These are phyloP conservation scores for Alternaria alternata DNA, from an alignment of 2,329 filamentous ascomycete species.

Conservation along the genomic window DNA sequence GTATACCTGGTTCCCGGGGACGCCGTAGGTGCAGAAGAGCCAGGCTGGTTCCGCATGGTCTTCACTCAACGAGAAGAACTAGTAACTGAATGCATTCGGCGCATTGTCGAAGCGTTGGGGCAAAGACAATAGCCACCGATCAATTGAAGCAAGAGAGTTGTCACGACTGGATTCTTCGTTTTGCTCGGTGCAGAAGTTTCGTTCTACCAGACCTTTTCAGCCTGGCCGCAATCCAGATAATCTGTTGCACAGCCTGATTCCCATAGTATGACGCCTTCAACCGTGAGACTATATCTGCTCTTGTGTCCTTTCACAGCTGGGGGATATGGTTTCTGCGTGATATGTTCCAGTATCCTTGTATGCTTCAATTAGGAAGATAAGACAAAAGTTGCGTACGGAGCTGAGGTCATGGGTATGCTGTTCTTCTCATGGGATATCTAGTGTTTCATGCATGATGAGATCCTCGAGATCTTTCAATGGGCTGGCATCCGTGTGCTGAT, in stretches of 20 bases:
- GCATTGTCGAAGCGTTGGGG: background rate
- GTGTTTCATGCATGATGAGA: too few relatives aligned
- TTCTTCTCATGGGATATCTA: too few relatives aligned
- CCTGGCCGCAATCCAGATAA: background rate
- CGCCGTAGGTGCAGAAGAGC: background rate
- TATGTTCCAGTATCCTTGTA: background rate
- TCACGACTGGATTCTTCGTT: background rate
- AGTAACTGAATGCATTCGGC: background rate
- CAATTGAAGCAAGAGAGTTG: background rate
- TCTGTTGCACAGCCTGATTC: background rate
- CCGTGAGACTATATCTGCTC: background rate
- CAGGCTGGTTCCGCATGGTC: background rate
- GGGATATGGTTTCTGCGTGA: background rate
- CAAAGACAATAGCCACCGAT: background rate
- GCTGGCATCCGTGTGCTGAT: too few relatives aligned
- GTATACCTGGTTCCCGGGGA: background rate
- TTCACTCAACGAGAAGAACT: background rate
- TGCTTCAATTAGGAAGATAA: background rate
- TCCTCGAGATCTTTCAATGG: too few relatives aligned
- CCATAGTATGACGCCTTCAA: background rate
- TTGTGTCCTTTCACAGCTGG: background rate
- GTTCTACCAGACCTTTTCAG: background rate
- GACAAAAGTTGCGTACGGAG: background rate
- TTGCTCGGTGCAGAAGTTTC: background rate
- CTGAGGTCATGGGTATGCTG: too few relatives aligned